Evolutionary conservation across 2,329 filamentous ascomycete species (phyloP).

Genomic region (Neopestalotiopsis rosae): DNA sequence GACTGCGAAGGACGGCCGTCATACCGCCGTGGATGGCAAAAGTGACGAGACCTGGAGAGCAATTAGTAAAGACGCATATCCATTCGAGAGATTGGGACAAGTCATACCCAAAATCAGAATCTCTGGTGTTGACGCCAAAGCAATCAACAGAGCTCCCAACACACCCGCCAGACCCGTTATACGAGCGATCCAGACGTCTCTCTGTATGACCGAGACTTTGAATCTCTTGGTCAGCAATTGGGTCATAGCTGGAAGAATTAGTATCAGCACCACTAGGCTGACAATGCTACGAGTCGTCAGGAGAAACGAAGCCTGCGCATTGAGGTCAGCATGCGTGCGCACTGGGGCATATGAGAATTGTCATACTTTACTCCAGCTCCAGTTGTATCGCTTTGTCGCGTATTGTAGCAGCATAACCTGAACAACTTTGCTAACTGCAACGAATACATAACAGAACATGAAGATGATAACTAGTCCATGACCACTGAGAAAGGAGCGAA

Average conservation of each 20-base stretch:
- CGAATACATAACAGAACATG: constrained; percentile 41
- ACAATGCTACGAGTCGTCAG: constrained; percentile 43
- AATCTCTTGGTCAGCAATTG: constrained; percentile 36
- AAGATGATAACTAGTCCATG: constrained; percentile 45
- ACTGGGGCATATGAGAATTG: constrained; percentile 19
- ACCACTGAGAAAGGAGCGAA: constrained; percentile 45
- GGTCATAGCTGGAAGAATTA: constrained; percentile 43
- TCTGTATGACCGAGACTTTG: constrained; percentile 37
- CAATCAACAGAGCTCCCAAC: constrained; percentile 43
- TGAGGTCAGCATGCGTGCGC: constrained; percentile 31
- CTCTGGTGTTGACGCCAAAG: constrained; percentile 39
- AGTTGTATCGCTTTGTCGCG: constrained; percentile 54
- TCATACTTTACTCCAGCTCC: constrained; percentile 49
- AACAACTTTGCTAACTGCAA: constrained; percentile 38
- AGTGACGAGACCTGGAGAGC: constrained; percentile 44
- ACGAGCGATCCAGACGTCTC: constrained; percentile 47
- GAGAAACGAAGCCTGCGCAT: constrained; percentile 45
- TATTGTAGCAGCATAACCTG: constrained; percentile 56
- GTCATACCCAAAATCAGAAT: constrained; percentile 33
- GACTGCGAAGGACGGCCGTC: constrained; percentile 47
- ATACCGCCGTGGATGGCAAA: constrained; percentile 52
- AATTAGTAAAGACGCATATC: neutral
- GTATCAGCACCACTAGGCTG: constrained; percentile 44
- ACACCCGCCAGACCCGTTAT: constrained; percentile 37
- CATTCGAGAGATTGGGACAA: no score